Percentiles rank a stretch among this genome's conserved stretches.
Conservation (phyloP, 1,139 yeast species). For the Trichomonascaceae sp. region DNA sequence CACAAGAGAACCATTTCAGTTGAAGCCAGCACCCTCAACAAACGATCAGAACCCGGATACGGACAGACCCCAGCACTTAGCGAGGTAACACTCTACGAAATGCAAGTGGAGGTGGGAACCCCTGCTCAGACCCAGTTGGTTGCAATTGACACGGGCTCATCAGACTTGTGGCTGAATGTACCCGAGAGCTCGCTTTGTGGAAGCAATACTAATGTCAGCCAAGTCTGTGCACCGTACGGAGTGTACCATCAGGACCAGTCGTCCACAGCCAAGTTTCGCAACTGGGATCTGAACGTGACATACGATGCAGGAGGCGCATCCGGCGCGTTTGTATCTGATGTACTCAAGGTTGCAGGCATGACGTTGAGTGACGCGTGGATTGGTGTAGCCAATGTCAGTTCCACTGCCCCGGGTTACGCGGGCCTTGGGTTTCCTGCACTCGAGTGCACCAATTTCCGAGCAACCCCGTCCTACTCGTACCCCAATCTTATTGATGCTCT, state of each 20-base stretch:
- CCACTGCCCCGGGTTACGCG: constrained; percentile 5
- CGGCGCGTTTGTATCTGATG: constrained; percentile 39
- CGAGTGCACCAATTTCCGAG: constrained; percentile 7
- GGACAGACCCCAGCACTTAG: too few species aligned
- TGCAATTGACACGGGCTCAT: constrained; percentile 35
- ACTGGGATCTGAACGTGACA: constrained; percentile 10
- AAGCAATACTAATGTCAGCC: too few species aligned
- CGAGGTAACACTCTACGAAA: constrained; percentile 8
- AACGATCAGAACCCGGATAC: too few species aligned
- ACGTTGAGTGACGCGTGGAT: constrained; percentile 6
- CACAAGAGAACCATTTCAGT: too few species aligned
- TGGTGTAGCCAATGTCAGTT: constrained; percentile 8
- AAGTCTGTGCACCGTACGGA: constrained; percentile 6
- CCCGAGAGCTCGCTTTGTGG: too few species aligned
- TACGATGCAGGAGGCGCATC: constrained; percentile 22
- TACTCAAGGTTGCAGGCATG: constrained; percentile 16
- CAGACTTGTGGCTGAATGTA: constrained; percentile 36
- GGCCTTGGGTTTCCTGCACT: constrained; percentile 12
- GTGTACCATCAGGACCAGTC: constrained; percentile 7
- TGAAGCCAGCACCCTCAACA: too few species aligned
- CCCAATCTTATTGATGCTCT: constrained; percentile 35
- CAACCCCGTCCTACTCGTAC: constrained; percentile 15
- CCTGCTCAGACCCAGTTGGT: constrained; percentile 14
- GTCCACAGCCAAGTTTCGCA: constrained; percentile 5
- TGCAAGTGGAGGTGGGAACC: constrained; percentile 15